Evolutionary conservation across 352 stramenopile species (phyloP), one percentile per base, ranked within the genome.

Genomic region (Phytophthora litchii): DNA sequence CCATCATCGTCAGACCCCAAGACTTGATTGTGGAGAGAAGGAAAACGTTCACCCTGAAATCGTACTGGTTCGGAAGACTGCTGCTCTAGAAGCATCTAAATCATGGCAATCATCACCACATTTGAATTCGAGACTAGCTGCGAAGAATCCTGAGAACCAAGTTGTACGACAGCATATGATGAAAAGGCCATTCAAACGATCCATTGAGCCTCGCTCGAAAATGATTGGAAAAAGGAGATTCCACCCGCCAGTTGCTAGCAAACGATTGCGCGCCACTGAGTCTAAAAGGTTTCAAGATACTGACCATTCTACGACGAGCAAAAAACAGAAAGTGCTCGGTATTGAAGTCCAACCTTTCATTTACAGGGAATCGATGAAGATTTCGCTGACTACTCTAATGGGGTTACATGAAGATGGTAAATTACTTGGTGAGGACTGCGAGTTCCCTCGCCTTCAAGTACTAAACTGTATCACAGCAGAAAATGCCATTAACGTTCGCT

Each of bases 361-460:
- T 51, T 68, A 71, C 47, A 14, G 45, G 16, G 76, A 89, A 67
- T 61, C 64, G 3, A 83, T 89, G 69, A 75, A 72, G 20, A 76
- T 85, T 19, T 83, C 78, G 20, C 36, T 71, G 32, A 13, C 37
- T 43, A 19, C 44, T 3, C 21, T 71, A n/a, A 54, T 67, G 19
- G 38, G 9, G 29, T 38, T 67, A 16, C 35, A 41, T 21, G 42
- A 54, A 41, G 45, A 61, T 36, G 21, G 34, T 49, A 40, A n/a
- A 1, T 17, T 50, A 42, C 32, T 14, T 42, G 44, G 4, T 25
- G 48, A 10, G 43, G 25, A 35, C 21, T 49, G 0, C 23, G 23
- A 74, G 7, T 14, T 40, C n/a, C 14, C 54, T 41, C 41, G 54
- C 10, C 37, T 60, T 31, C 20, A 78, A 54, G 50, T 67, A 5